phyloP scores from a whole-genome alignment of 352 stramenopile species.

The Plasmopara halstedii region DNA sequence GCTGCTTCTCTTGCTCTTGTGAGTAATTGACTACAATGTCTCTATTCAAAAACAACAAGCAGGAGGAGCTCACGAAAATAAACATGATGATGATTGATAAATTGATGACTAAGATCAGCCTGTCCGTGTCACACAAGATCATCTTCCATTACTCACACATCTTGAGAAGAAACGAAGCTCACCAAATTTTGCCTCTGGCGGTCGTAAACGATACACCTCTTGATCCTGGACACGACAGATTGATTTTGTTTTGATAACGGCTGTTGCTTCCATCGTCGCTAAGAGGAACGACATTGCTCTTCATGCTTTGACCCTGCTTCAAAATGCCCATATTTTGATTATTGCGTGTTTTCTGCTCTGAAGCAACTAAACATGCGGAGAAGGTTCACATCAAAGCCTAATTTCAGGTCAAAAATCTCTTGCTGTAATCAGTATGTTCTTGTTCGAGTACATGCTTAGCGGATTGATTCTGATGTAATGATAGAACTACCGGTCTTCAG shows the following conservation, averaged over 20 bases:
- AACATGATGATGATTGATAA: constrained; percentile 34
- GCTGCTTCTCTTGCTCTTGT: constrained; percentile 24
- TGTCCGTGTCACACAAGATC: constrained; percentile 5
- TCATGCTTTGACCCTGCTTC: constrained; percentile 1
- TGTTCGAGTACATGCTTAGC: background rate
- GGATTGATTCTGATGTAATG: too few species aligned
- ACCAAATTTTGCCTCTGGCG: constrained; percentile 22
- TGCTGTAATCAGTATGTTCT: background rate
- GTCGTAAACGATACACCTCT: constrained; percentile 21
- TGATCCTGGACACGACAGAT: background rate
- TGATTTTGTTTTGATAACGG: background rate
- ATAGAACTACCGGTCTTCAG: background rate
- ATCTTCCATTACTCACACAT: background rate
- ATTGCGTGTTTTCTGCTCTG: too few species aligned
- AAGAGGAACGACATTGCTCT: constrained; percentile 9
- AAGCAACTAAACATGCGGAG: background rate
- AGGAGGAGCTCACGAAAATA: constrained; percentile 47
- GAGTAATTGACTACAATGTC: constrained; percentile 30
- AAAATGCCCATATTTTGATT: background rate
- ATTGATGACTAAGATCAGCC: constrained; percentile 44
- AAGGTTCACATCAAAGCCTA: background rate
- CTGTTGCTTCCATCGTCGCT: background rate
- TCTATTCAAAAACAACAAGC: constrained; percentile 31
- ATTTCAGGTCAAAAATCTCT: too few species aligned
- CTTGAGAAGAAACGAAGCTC: constrained; percentile 2